Evolutionary conservation across 495 filamentous ascomycete species (phyloP).

Genomic region (Apiosordaria backusii): DNA sequence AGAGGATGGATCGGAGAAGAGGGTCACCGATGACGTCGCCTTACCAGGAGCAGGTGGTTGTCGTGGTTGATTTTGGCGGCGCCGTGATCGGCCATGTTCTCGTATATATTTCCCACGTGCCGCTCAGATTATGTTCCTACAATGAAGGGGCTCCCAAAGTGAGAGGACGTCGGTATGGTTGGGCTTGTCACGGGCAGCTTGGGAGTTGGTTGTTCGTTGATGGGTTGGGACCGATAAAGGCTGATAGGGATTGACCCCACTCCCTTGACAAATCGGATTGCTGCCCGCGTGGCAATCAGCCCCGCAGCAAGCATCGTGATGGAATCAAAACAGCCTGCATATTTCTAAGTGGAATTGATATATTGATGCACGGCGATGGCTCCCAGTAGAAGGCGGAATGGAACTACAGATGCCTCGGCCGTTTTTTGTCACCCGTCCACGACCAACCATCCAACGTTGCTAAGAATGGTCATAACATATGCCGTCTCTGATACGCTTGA

Average conservation of each 20-base stretch:
- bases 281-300: neutral
- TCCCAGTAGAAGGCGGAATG: too few relatives aligned
- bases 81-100: slow-evolving; percentile 44
- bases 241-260: neutral
- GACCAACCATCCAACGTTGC: too few relatives aligned
- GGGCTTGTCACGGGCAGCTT: neutral
- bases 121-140: neutral
- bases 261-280: neutral
- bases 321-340: neutral
- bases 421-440: neutral
- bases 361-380: too few relatives aligned
- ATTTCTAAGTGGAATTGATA: too few relatives aligned
- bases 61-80: slow-evolving; percentile 46
- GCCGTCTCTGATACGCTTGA: too few relatives aligned
- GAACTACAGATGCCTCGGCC: too few relatives aligned
- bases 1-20: neutral
- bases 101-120: neutral
- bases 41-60: slow-evolving; percentile 47
- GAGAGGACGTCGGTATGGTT: neutral
- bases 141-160: neutral
- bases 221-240: too few relatives aligned
- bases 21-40: slow-evolving; percentile 17
- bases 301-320: neutral
- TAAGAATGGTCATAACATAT: too few relatives aligned
- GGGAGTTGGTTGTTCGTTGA: neutral